Evolutionary conservation across 805 yeast species (phyloP), one percentile per base, ranked within the genome.

Genomic region (Candida dendrica): DNA sequence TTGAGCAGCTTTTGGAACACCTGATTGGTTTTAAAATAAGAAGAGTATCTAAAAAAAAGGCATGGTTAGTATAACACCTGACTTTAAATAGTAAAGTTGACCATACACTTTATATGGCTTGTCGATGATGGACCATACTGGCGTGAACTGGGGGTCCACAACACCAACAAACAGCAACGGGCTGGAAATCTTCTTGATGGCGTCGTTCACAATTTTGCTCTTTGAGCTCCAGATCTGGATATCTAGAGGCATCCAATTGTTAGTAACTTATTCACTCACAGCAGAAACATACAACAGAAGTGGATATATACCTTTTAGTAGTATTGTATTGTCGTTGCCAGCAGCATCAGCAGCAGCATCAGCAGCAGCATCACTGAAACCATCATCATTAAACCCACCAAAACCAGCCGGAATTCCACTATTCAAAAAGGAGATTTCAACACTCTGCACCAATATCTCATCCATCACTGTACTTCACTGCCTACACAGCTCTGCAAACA

Each of bases 71-170:
- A n/a, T n/a, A n/a, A n/a, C n/a, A n/a, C n/a, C n/a, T n/a, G n/a
- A n/a, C n/a, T n/a, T n/a, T n/a, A n/a, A n/a, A n/a, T n/a, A n/a
- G n/a, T n/a, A n/a, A n/a, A n/a, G 24, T 22, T 22, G 8, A 22
- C 24, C 24, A 6, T 27, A 54, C 57, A 56, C 53, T 22, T 46
- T 44, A 32, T 56, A 55, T 7, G 59, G 56, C 37, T 55, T 53
- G 26, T 55, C 59, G 4, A 55, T 44, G 3, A 56, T 52, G 16
- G 56, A 36, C 60, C 60, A 56, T 0, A 55, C 20, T 1, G 60
- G 60, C 5, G 57, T 51, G 22, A 27, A 47, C 1, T 35, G 16
- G 1, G 56, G 52, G 30, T 55, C 41, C 24, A 56, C 55, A 11
- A 56, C 22, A 0, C 44, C 40, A 9, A 50, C 47, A 17, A 51